Percentiles rank a stretch among this genome's conserved stretches.
These are phyloP conservation scores for Fusarium tricinctum DNA, from an alignment of 2,329 filamentous ascomycete species.

Conservation along the genomic window DNA sequence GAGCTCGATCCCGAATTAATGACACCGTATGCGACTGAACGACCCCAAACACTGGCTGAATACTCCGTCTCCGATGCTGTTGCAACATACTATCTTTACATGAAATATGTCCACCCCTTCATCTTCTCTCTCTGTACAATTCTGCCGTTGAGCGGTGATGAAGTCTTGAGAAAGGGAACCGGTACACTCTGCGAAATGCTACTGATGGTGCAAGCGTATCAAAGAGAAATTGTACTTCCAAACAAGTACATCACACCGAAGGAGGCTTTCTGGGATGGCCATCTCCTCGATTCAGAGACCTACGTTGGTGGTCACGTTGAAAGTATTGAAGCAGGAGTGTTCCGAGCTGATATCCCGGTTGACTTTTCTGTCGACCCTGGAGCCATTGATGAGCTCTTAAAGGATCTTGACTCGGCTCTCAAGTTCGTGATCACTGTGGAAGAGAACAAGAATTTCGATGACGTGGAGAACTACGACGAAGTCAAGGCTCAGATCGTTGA, in stretches of 20 bases:
- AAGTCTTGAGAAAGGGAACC: slow-evolving; percentile 93
- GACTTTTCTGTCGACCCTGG: slow-evolving; percentile 91
- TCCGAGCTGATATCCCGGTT: slow-evolving; percentile 93
- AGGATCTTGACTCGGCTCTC: slow-evolving; percentile 88
- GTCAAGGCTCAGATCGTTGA: slow-evolving; percentile 85
- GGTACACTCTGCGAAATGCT: slow-evolving; percentile 99
- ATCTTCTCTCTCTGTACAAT: slow-evolving; percentile 99
- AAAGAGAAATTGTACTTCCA: slow-evolving; percentile 90
- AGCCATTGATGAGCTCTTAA: slow-evolving; percentile 89
- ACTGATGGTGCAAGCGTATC: slow-evolving; percentile 97
- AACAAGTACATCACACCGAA: slow-evolving; percentile 95
- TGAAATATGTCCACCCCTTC: slow-evolving; percentile 99
- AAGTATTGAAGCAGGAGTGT: slow-evolving; percentile 98
- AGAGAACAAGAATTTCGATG: slow-evolving; percentile 84
- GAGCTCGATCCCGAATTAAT: slow-evolving; percentile 98
- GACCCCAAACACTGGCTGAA: slow-evolving; percentile 93
- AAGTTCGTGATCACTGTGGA: slow-evolving; percentile 89
- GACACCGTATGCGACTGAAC: slow-evolving; percentile 90
- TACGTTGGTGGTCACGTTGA: slow-evolving; percentile 99
- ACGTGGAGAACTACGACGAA: slow-evolving; percentile 85
- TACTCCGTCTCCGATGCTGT: slow-evolving; percentile 99
- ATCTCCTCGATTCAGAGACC: slow-evolving; percentile 95
- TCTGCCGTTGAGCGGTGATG: slow-evolving; percentile 91
- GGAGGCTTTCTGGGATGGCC: slow-evolving; percentile 96
- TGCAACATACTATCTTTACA: slow-evolving; percentile 98